Conservation (phyloP, 768 basidiomycete genomes). For the Serendipita sp. region DNA sequence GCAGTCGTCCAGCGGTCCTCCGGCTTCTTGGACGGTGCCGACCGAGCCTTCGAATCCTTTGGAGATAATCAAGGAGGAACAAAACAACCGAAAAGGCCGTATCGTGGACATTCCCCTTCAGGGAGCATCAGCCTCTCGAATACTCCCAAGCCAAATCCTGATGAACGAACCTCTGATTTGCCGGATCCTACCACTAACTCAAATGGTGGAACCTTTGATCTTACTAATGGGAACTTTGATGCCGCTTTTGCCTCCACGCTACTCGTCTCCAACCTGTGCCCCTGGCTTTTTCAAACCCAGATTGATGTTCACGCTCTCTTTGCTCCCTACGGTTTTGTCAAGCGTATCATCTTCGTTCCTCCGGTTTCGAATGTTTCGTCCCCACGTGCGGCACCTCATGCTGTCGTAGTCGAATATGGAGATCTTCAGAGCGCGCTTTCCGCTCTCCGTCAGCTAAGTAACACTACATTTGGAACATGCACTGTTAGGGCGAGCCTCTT, state of each 20-base stretch:
- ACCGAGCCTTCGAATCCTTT: conserved; percentile 25
- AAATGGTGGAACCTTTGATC: not conserved
- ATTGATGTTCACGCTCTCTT: conserved; percentile 5
- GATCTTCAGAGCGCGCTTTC: not conserved
- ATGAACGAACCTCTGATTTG: not conserved
- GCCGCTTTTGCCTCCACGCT: conserved; percentile 9
- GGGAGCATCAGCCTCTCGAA: not conserved
- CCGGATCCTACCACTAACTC: conserved; percentile 13
- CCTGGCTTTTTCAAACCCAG: not conserved
- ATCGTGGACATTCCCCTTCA: not conserved
- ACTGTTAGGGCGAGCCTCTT: not conserved
- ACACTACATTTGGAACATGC: not conserved
- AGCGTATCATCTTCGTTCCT: not conserved
- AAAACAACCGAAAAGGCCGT: not conserved
- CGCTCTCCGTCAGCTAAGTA: not conserved
- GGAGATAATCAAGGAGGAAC: not conserved
- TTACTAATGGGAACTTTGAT: not conserved
- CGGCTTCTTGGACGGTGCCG: conserved; percentile 73
- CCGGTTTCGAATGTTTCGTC: not conserved
- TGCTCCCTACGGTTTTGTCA: conserved; percentile 2
- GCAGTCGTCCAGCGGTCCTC: conserved; percentile 68
- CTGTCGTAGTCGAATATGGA: not conserved
- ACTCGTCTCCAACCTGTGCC: conserved; percentile 11
- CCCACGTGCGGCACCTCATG: not conserved
- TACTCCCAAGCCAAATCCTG: not conserved